Conservation (phyloP, 148 eudicot genomes). For the Mesembryanthemum crystallinum region DNA sequence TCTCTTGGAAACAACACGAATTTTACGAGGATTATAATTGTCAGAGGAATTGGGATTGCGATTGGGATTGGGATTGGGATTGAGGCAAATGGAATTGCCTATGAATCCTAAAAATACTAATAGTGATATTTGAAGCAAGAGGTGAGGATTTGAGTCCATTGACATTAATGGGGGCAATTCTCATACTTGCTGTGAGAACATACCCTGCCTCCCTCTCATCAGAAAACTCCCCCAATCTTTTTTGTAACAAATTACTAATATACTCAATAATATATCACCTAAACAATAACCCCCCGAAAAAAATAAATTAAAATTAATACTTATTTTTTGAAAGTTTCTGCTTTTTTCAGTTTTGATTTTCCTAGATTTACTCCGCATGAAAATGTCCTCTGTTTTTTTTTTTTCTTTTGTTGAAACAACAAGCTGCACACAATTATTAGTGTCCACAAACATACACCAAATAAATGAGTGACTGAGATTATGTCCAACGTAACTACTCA, state of each 20-base stretch:
- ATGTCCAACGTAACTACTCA: too few relatives aligned
- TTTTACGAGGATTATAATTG: background rate
- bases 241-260: constrained; percentile 2
- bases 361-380: constrained; percentile 7
- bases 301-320: background rate
- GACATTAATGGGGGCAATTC: constrained; percentile 6
- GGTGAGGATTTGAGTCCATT: background rate
- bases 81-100: constrained; percentile 14
- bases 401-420: too few relatives aligned
- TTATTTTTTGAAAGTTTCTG: background rate
- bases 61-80: constrained; percentile 2
- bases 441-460: too few relatives aligned
- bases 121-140: constrained; percentile 6
- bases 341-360: background rate
- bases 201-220: constrained; percentile 5
- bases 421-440: too few relatives aligned
- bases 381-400: too few relatives aligned
- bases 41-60: background rate
- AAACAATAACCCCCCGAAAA: background rate
- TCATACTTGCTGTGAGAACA: constrained; percentile 7
- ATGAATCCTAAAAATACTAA: background rate
- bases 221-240: background rate
- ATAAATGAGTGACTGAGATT: too few relatives aligned
- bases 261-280: background rate
- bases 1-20: constrained; percentile 21